Conservation (phyloP, 139 green algal species). For the Asterochloris sp. region DNA sequence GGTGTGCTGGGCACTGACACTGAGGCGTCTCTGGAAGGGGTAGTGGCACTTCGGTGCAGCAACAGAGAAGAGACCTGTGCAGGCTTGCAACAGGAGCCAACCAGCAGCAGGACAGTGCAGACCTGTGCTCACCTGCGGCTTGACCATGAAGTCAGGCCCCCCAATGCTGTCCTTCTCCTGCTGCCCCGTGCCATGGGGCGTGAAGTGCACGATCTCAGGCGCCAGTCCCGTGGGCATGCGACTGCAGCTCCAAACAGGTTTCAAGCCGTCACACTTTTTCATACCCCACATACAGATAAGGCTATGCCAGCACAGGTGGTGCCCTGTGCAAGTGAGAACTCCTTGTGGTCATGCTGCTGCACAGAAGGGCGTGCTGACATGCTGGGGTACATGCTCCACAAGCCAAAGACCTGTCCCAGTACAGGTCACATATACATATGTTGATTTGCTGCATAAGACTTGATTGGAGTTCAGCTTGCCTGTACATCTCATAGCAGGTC, state of each 20-base stretch:
- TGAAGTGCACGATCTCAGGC: slow-evolving; percentile 63
- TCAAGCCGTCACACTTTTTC: too few species aligned
- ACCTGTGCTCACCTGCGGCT: slow-evolving; percentile 19
- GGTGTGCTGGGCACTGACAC: neutral
- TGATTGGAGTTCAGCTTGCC: neutral
- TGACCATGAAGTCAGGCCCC: slow-evolving; percentile 46
- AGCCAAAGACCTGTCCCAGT: too few species aligned
- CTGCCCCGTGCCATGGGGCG: slow-evolving; percentile 13
- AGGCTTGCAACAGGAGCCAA: neutral
- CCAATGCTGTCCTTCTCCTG: slow-evolving; percentile 36
- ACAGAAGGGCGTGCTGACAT: too few species aligned
- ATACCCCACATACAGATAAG: too few species aligned
- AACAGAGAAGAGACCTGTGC: neutral
- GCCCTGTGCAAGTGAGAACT: neutral
- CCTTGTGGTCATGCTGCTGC: neutral
- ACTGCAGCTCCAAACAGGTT: neutral
- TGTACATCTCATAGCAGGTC: slow-evolving; percentile 81
- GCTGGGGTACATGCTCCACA: too few species aligned
- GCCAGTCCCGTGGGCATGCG: slow-evolving; percentile 44
- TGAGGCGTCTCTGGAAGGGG: neutral
- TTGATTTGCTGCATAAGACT: too few species aligned
- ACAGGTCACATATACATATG: too few species aligned
- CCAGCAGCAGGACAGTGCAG: neutral
- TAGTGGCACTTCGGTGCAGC: neutral
- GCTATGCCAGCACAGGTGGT: too few species aligned